A percentile compares a stretch with the other conserved stretches of the same genome.
These are phyloP conservation scores for Elsinoe batatas DNA, from an alignment of 2,329 filamentous ascomycete species.

Conservation along the genomic window DNA sequence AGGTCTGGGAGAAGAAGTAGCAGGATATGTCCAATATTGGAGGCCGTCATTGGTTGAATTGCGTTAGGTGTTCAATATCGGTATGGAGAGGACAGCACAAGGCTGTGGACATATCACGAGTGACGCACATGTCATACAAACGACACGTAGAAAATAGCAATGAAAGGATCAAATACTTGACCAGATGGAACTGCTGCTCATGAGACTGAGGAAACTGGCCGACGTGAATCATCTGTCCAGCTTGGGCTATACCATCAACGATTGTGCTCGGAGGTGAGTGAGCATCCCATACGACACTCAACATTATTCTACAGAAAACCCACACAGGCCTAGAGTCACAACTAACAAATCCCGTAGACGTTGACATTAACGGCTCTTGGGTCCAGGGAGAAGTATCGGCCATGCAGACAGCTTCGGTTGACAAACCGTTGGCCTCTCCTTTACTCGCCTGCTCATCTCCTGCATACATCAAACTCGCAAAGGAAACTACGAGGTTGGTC, in stretches of 20 bases:
- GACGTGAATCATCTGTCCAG: neutral
- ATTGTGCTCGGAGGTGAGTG: neutral
- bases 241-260: neutral
- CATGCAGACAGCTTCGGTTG: constrained; percentile 10
- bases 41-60: neutral
- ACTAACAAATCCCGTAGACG: constrained; percentile 7
- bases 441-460: constrained; percentile 1
- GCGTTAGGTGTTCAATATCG: neutral
- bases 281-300: neutral
- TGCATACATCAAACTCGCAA: constrained; percentile 10
- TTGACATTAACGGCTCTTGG: constrained; percentile 4
- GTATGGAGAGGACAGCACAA: constrained; percentile 2
- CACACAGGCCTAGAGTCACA: neutral
- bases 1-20: constrained; percentile 34
- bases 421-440: constrained; percentile 3
- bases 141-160: neutral
- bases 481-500: constrained; percentile 9
- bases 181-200: neutral
- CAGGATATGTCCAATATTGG: neutral
- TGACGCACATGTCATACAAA: neutral
- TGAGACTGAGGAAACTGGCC: neutral
- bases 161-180: constrained; percentile 6
- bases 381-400: constrained; percentile 3
- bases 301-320: neutral
- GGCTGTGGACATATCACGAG: neutral